These are phyloP conservation scores for Saccharum officinarum DNA, from an alignment of 176 grass and related monocot species.

Conservation along the genomic window DNA sequence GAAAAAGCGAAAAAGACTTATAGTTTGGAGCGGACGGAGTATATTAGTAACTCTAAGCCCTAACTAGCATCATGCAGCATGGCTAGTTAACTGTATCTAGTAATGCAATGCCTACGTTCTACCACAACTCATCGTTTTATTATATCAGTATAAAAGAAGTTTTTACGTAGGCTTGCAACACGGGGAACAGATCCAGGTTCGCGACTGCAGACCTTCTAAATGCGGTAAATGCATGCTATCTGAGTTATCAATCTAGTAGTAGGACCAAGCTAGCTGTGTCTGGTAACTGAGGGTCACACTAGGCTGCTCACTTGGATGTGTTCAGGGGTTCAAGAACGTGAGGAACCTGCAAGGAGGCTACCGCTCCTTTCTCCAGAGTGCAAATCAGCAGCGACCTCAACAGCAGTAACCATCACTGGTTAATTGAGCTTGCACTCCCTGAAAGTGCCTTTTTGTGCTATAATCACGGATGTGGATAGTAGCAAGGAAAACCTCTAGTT, in stretches of 20 bases:
- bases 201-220: constrained; percentile 35
- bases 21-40: too few species aligned
- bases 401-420: background rate
- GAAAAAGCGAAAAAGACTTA: too few species aligned
- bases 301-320: background rate
- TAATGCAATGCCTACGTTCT: too few species aligned
- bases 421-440: background rate
- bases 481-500: too few species aligned
- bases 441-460: background rate
- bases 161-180: constrained; percentile 21
- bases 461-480: background rate
- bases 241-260: background rate
- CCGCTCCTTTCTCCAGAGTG: constrained; percentile 22
- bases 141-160: background rate
- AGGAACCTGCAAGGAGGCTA: constrained; percentile 45
- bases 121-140: background rate
- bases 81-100: too few species aligned
- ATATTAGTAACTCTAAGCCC: too few species aligned
- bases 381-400: constrained; percentile 5
- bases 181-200: constrained; percentile 42
- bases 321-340: constrained; percentile 37
- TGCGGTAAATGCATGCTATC: constrained; percentile 16
- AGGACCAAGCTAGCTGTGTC: background rate
- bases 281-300: background rate
- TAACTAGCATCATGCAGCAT: too few species aligned